Base-by-base conservation (phyloP, 192 early-diverging fungal genomes). In the Rhizophagus sp. region DNA sequence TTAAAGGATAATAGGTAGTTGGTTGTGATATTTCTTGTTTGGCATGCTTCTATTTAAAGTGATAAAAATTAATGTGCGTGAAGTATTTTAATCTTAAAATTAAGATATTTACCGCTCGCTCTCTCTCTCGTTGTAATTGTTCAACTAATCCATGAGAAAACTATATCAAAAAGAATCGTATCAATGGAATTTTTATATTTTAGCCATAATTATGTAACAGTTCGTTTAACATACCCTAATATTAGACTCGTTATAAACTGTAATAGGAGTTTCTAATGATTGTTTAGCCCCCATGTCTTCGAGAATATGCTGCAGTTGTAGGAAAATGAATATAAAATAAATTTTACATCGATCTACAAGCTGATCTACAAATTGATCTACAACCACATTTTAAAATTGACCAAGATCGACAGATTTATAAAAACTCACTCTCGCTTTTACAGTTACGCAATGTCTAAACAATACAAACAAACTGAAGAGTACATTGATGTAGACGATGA, bases 401-500 rank as follows among this genome's bases (percentile, higher is more conserved):
- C 11, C 10, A 12, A 12, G 44, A 47, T 47, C 44, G 44, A 47
- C 44, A 12, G 44, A 47, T 47, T 12, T 12, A 12, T 12, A 47
- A 47, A 47, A 47, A 5, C 10, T 47, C 4, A 12, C 11, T 47
- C 1, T 47, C 44, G 11, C 44, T 47, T 47, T 12, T 12, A 8
- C 41, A 44, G 30, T 17, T 57, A 17, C 52, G 17, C 7, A 57
- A 57, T 57, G 52, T 57, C 52, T 22, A 57, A 57, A 22, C 52
- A 57, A 57, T 6, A 69, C 12, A 80, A 85, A 30, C 79, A 85
- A 30, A 77, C 82, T 71, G 88, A 90, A 11, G 87, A 88, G n/a
- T 84, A 84, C 49, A 86, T 91, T 65, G 88, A 91, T 76, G 83
- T 91, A 22, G 88, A 89, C 65, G 90, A 91, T 71, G 83, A 83